phyloP scores from a whole-genome alignment of 805 yeast genomes.

The Blastobotrys parvus region DNA sequence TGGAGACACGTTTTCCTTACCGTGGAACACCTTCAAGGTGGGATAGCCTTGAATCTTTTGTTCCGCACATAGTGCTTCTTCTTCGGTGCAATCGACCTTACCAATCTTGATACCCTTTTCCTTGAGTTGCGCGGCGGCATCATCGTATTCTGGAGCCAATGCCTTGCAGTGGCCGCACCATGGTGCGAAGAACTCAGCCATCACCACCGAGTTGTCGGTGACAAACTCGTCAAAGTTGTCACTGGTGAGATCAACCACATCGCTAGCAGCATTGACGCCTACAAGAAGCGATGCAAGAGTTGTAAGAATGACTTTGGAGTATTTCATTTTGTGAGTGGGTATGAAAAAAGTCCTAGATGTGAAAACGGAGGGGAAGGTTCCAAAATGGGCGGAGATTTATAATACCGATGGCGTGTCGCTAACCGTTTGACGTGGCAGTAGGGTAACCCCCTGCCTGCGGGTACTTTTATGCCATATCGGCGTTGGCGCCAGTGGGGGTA shows the following conservation, averaged over 20 bases:
- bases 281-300: conserved; percentile 37
- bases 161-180: conserved; percentile 95
- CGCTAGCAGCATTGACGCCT: conserved; percentile 73
- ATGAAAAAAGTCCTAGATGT: too few species aligned
- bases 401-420: background rate
- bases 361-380: too few species aligned
- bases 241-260: conserved; percentile 71
- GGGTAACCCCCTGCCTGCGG: conserved; percentile 1
- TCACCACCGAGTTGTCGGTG: conserved; percentile 58
- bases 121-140: conserved; percentile 55
- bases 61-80: conserved; percentile 60
- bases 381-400: too few species aligned
- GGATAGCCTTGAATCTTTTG: conserved; percentile 75
- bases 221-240: conserved; percentile 60
- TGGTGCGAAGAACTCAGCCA: conserved; percentile 90
- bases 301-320: conserved; percentile 24
- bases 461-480: background rate
- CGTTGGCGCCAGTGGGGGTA: background rate
- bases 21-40: conserved; percentile 61
- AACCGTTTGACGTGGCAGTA: conserved; percentile 2
- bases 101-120: conserved; percentile 29
- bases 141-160: conserved; percentile 54
- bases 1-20: conserved; percentile 35
- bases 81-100: conserved; percentile 79
- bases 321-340: conserved; percentile 32